Evolutionary conservation across 2,329 filamentous ascomycete species (phyloP).

Genomic region (Xylariales sp.): DNA sequence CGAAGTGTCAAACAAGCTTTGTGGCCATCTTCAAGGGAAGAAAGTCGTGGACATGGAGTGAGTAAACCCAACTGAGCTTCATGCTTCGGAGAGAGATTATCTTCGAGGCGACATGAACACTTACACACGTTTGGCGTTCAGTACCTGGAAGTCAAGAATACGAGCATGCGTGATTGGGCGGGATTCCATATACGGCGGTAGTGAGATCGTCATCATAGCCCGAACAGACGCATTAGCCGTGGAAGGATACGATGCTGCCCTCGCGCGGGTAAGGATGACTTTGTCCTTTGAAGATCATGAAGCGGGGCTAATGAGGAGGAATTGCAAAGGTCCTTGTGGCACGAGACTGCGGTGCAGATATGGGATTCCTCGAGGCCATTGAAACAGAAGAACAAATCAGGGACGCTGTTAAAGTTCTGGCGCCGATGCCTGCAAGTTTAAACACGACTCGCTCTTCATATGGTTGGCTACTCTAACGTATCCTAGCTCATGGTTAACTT

Average conservation of each 20-base stretch:
- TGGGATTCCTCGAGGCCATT: conserved; percentile 9
- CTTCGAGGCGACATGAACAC: no score
- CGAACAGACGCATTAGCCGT: conserved; percentile 38
- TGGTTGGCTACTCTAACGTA: not conserved
- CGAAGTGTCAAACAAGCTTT: conserved; percentile 31
- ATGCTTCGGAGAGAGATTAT: no score
- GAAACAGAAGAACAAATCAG: conserved; percentile 8
- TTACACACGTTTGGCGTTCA: no score
- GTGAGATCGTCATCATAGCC: conserved; percentile 56
- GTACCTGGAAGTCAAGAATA: conserved; percentile 7
- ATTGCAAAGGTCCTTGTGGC: conserved; percentile 4
- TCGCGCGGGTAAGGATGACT: conserved; percentile 1
- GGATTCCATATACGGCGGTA: conserved; percentile 25
- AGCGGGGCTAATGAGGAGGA: not conserved
- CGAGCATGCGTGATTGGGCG: conserved; percentile 18
- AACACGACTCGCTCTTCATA: not conserved
- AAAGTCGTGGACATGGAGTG: conserved; percentile 25
- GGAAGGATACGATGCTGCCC: conserved; percentile 4
- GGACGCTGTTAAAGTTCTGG: conserved; percentile 5
- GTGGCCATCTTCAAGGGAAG: conserved; percentile 32
- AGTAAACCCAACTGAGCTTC: no score
- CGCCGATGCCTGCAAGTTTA: conserved; percentile 6
- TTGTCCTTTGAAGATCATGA: not conserved
- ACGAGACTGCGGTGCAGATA: conserved; percentile 7
- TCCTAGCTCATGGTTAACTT: conserved; percentile 8